Evolutionary conservation across 75 land plant genomes (phyloP), one percentile per base, ranked within the genome.

Genomic region (Pinus tabuliformis): DNA sequence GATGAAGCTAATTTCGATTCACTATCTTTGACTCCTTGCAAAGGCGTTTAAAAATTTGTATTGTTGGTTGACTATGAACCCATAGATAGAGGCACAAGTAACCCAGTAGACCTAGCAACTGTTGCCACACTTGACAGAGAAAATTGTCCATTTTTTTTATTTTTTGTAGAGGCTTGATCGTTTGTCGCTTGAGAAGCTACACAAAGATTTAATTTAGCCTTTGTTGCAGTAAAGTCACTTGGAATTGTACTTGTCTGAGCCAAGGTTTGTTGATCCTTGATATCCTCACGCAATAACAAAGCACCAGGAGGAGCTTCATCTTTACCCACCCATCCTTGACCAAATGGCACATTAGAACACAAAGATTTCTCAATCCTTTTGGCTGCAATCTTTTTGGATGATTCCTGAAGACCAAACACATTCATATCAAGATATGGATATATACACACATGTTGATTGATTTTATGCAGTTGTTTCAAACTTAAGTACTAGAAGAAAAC

Each of bases 291-390:
- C 57, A 56, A 52, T 28, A 56, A 11, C 26, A 73, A 73, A 2
- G 30, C 74, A 52, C 71, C 26, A 6, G 1, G 70, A 52, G 86
- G 75, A 22, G 85, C 83, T 22, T 90, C 98, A 52, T 82, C 59
- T 70, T 97, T 89, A 37, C 96, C 96, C 22, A 97, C 92, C 99
- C 99, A 97, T 58, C 99, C 99, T 60, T 81, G 94, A 33, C 99
- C 99, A 82, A 95, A 97, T 49, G 88, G 86, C 5, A 85, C 75
- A 52, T 82, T 87, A 36, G 91, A 54, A 28, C 96, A 88, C 71
- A 97, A 82, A 54, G 77, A 83, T 59, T 71, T 80, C 72, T 88
- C 82, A 24, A 97, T 93, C 78, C 80, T 88, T 64, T 79, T 83
- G 15, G 90, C 84, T 58, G 91, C 98, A 71, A 90, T 54, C 65